Percentiles rank a stretch among this genome's conserved stretches.
These are phyloP conservation scores for Eucalyptus pumila DNA, from an alignment of 345 rosid species.

Conservation along the genomic window DNA sequence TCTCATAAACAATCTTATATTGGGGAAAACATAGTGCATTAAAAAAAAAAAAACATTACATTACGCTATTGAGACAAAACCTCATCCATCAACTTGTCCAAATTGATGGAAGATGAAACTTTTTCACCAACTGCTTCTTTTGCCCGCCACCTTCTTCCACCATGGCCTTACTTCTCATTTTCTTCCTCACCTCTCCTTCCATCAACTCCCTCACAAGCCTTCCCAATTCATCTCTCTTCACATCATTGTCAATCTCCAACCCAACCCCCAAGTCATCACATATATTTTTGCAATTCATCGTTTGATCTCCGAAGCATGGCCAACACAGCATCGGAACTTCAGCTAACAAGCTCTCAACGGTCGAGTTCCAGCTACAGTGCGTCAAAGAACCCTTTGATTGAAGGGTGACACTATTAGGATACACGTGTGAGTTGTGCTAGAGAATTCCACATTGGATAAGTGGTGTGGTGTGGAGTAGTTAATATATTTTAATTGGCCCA, in stretches of 20 bases:
- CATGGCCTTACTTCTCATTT: background rate
- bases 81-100: no score
- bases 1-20: no score
- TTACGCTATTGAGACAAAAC: no score
- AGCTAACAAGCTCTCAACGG: background rate
- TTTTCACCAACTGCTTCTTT: no score
- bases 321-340: slow-evolving; percentile 5
- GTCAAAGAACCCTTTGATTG: slow-evolving; percentile 3
- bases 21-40: no score
- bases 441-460: no score
- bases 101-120: no score
- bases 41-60: no score
- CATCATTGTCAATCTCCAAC: background rate
- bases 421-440: no score
- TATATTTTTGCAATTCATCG: slow-evolving; percentile 1
- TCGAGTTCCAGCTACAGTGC: slow-evolving; percentile 7
- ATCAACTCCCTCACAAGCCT: background rate
- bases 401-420: background rate
- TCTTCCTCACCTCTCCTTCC: background rate
- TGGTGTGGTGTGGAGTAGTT: no score
- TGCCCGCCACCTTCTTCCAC: no score
- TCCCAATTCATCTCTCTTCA: slow-evolving; percentile 4
- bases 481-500: no score
- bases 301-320: slow-evolving; percentile 5
- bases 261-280: slow-evolving; percentile 22